These are phyloP conservation scores for Corniculantispora saksenae DNA, from an alignment of 2,329 filamentous ascomycete species.

Conservation along the genomic window DNA sequence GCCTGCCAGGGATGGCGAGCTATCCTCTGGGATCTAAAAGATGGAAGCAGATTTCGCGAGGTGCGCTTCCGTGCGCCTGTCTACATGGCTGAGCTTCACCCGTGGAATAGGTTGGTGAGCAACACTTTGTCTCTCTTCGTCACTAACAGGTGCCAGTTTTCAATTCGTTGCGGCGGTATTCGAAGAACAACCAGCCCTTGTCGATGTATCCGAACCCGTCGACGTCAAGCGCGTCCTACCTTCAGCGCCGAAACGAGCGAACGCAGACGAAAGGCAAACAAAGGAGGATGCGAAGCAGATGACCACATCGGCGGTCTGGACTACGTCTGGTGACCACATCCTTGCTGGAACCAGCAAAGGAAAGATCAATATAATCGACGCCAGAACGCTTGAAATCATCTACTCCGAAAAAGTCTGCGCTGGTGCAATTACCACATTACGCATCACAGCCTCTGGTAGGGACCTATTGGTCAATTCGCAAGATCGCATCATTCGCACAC, in stretches of 20 bases:
- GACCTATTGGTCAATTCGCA: conserved; percentile 90
- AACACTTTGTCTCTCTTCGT: neutral
- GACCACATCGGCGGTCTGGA: conserved; percentile 91
- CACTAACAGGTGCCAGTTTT: conserved; percentile 54
- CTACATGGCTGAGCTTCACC: conserved; percentile 94
- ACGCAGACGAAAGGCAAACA: conserved; percentile 79
- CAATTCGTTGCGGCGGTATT: conserved; percentile 90
- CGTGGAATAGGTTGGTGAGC: conserved; percentile 72
- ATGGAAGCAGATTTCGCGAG: conserved; percentile 71
- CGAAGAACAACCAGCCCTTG: conserved; percentile 87
- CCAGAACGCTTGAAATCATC: conserved; percentile 75
- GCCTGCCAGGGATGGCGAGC: conserved; percentile 96
- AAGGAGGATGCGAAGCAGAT: conserved; percentile 93
- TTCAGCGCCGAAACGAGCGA: conserved; percentile 75
- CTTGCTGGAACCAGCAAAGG: conserved; percentile 93
- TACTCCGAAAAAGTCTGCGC: conserved; percentile 87
- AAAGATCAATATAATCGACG: conserved; percentile 93
- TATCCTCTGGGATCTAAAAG: conserved; percentile 86
- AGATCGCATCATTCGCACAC: conserved; percentile 91
- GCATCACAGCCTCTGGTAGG: conserved; percentile 77
- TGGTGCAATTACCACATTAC: conserved; percentile 84
- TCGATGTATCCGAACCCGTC: conserved; percentile 71
- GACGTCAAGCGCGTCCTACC: conserved; percentile 77
- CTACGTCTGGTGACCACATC: conserved; percentile 81
- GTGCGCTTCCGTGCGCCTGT: conserved; percentile 91